Percentiles rank a stretch among this genome's conserved stretches.
phyloP scores from a whole-genome alignment of 805 yeast species.

The Candida verbasci region DNA sequence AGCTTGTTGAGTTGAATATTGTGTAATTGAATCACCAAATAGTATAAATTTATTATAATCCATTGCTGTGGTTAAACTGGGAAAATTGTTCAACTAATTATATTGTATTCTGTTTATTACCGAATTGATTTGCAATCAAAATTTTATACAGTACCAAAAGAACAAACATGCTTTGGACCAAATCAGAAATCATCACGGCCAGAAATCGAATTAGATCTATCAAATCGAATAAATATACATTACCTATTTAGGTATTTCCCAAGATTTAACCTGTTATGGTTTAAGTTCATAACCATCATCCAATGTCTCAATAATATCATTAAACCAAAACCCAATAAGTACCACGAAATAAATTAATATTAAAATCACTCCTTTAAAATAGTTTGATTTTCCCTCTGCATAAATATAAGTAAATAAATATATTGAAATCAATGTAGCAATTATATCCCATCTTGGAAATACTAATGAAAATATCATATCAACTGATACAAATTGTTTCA shows the following conservation, averaged over 20 bases:
- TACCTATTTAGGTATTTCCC: too few species aligned
- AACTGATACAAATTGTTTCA: constrained; percentile 36
- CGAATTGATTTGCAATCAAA: too few species aligned
- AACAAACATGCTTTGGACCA: too few species aligned
- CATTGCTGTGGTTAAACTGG: not conserved
- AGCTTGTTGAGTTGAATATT: constrained; percentile 41
- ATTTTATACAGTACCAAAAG: too few species aligned
- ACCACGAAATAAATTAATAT: constrained; percentile 74
- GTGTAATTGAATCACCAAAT: constrained; percentile 72
- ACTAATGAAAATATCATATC: constrained; percentile 69
- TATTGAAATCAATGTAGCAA: constrained; percentile 80
- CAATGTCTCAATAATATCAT: constrained; percentile 32
- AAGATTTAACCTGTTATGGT: too few species aligned
- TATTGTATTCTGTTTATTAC: too few species aligned
- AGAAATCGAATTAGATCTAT: too few species aligned
- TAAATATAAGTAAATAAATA: constrained; percentile 88
- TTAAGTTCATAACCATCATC: constrained; percentile 27
- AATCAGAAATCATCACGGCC: too few species aligned
- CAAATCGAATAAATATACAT: too few species aligned
- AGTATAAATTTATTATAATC: constrained; percentile 44
- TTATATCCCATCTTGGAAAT: constrained; percentile 93
- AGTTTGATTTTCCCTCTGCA: constrained; percentile 95
- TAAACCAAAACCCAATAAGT: constrained; percentile 76
- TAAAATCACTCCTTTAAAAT: constrained; percentile 90
- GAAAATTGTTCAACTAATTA: too few species aligned